Percentiles rank a stretch among this genome's conserved stretches.
Evolutionary conservation across 2,329 filamentous ascomycete genomes (phyloP).

Genomic region (Helminthosporium solani): DNA sequence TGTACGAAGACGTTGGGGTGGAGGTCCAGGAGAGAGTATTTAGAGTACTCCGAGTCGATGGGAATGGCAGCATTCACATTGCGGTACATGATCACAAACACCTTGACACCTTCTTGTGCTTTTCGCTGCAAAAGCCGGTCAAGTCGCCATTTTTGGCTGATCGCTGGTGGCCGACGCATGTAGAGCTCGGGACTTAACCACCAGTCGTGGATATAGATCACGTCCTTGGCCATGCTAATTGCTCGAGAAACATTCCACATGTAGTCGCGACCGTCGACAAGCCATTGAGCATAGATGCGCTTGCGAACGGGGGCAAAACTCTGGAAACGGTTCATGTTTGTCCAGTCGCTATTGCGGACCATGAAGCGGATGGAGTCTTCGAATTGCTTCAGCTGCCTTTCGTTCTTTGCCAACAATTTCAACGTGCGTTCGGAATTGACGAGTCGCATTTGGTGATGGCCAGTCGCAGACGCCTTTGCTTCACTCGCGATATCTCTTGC

Average conservation of each 20-base stretch:
- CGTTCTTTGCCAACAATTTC: slow-evolving; percentile 86
- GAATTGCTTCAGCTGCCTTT: slow-evolving; percentile 86
- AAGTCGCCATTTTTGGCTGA: slow-evolving; percentile 96
- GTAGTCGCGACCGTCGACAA: slow-evolving; percentile 94
- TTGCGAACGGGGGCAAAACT: slow-evolving; percentile 90
- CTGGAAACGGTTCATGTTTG: slow-evolving; percentile 78
- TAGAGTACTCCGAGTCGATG: slow-evolving; percentile 97
- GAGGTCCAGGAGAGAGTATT: slow-evolving; percentile 90
- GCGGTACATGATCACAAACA: slow-evolving; percentile 96
- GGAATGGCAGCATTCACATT: slow-evolving; percentile 97
- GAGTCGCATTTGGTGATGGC: slow-evolving; percentile 86
- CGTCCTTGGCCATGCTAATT: slow-evolving; percentile 94
- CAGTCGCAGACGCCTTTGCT: slow-evolving; percentile 62
- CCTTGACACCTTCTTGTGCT: slow-evolving; percentile 90
- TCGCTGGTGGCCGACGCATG: slow-evolving; percentile 87
- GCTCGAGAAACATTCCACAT: slow-evolving; percentile 99
- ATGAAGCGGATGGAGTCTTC: slow-evolving; percentile 90
- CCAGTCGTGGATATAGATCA: slow-evolving; percentile 99
- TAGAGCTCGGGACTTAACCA: slow-evolving; percentile 97
- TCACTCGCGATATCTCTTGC: slow-evolving; percentile 64
- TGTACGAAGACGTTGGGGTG: slow-evolving; percentile 97
- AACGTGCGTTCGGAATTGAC: slow-evolving; percentile 89
- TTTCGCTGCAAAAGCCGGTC: slow-evolving; percentile 92
- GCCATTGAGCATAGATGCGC: slow-evolving; percentile 89
- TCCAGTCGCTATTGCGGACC: slow-evolving; percentile 80